Percentiles rank a stretch among this genome's conserved stretches.
These are phyloP conservation scores for Moelleriella libera DNA, from an alignment of 2,329 filamentous ascomycete species.

Conservation along the genomic window DNA sequence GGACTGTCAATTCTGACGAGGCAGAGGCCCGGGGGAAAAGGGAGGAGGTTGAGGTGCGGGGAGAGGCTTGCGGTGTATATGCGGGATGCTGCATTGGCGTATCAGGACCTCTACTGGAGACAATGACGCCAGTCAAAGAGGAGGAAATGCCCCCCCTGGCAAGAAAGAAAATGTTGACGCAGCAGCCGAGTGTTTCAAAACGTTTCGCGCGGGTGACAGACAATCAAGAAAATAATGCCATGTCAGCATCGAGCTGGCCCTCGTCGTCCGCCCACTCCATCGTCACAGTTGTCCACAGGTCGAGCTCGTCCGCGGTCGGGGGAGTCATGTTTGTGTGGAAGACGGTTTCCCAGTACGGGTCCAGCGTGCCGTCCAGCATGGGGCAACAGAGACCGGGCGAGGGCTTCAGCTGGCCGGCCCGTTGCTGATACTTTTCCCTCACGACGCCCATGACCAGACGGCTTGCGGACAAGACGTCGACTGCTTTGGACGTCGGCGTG, in stretches of 20 bases:
- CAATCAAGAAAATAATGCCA: not conserved
- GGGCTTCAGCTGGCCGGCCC: slow-evolving; percentile 10
- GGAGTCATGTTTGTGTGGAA: slow-evolving; percentile 4
- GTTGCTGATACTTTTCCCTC: slow-evolving; percentile 28
- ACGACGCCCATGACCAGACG: slow-evolving; percentile 31
- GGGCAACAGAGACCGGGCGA: slow-evolving; percentile 23
- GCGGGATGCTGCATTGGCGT: too few species aligned
- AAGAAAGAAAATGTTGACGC: too few species aligned
- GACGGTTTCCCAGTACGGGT: slow-evolving; percentile 13
- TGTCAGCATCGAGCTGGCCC: not conserved
- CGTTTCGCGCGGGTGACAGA: too few species aligned
- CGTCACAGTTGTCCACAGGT: slow-evolving; percentile 35
- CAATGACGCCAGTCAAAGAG: too few species aligned
- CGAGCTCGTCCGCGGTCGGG: slow-evolving; percentile 5
- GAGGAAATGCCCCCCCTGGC: too few species aligned
- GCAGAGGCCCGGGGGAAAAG: too few species aligned
- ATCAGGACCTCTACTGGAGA: too few species aligned
- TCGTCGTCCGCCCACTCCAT: slow-evolving; percentile 24
- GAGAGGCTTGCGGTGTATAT: too few species aligned
- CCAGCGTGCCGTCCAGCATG: slow-evolving; percentile 35
- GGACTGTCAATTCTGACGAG: too few species aligned
- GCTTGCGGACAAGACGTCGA: slow-evolving; percentile 30
- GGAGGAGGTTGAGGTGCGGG: too few species aligned
- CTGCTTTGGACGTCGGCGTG: slow-evolving; percentile 13
- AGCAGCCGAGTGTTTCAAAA: too few species aligned